phyloP scores from a whole-genome alignment of 2,329 filamentous ascomycete genomes.

The Aspergillus felis region DNA sequence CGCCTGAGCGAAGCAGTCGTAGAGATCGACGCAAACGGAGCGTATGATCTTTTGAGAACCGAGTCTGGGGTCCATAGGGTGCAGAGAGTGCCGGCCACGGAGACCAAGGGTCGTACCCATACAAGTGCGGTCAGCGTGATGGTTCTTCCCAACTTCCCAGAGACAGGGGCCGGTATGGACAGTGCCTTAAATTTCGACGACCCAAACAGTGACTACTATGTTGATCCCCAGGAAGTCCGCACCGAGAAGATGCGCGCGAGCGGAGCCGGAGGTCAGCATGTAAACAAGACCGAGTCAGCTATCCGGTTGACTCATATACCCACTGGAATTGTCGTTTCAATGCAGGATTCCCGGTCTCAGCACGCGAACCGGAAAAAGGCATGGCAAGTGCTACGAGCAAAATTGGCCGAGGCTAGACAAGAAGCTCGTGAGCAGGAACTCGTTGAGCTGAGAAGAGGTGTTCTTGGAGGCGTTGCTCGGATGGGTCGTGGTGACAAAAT shows the following conservation, averaged over 20 bases:
- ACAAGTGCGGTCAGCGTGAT: slow-evolving; percentile 90
- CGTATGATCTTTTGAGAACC: slow-evolving; percentile 76
- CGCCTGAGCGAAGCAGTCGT: slow-evolving; percentile 84
- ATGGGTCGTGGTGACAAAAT: slow-evolving; percentile 93
- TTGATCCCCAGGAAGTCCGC: slow-evolving; percentile 77
- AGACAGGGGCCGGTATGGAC: slow-evolving; percentile 46
- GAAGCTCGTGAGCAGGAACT: slow-evolving; percentile 83
- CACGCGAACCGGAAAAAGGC: slow-evolving; percentile 82
- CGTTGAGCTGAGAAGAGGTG: slow-evolving; percentile 68
- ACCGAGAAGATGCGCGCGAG: slow-evolving; percentile 87
- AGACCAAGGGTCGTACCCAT: slow-evolving; percentile 85
- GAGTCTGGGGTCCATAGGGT: slow-evolving; percentile 95
- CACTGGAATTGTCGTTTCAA: slow-evolving; percentile 78
- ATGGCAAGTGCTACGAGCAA: slow-evolving; percentile 78
- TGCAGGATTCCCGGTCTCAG: slow-evolving; percentile 91
- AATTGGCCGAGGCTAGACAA: slow-evolving; percentile 72
- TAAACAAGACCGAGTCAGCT: slow-evolving; percentile 97
- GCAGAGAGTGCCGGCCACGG: slow-evolving; percentile 86
- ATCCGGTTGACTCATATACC: slow-evolving; percentile 88
- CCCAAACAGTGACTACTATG: slow-evolving; percentile 85
- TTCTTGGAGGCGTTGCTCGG: slow-evolving; percentile 69
- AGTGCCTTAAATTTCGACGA: slow-evolving; percentile 66
- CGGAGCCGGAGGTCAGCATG: slow-evolving; percentile 93
- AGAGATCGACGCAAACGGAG: slow-evolving; percentile 70
- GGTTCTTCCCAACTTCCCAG: slow-evolving; percentile 79